phyloP scores from a whole-genome alignment of 371 early-diverging fungal species.

The Mortierella polycephala region DNA sequence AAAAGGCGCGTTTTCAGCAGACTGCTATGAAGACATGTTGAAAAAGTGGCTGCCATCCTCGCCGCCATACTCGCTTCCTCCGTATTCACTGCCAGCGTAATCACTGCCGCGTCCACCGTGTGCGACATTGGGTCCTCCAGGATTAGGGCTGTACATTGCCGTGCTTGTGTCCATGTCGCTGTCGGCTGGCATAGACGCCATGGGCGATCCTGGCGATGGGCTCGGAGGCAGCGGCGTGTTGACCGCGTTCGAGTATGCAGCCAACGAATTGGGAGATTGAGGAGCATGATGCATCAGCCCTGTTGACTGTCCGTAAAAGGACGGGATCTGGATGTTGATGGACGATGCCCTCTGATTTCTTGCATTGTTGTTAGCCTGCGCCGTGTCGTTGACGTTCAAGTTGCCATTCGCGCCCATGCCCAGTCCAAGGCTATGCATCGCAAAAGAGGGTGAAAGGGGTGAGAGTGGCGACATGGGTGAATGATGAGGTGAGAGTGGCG shows the following conservation, averaged over 20 bases:
- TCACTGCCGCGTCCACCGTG: slow-evolving; percentile 30
- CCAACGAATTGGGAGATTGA: slow-evolving; percentile 55
- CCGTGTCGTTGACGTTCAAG: slow-evolving; percentile 23
- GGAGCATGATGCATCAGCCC: slow-evolving; percentile 49
- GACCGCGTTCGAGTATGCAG: slow-evolving; percentile 54
- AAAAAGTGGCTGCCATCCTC: slow-evolving; percentile 42
- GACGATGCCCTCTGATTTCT: slow-evolving; percentile 32
- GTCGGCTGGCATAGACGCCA: slow-evolving; percentile 54
- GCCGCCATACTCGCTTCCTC: slow-evolving; percentile 52
- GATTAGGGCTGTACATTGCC: slow-evolving; percentile 52
- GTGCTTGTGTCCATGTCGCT: slow-evolving; percentile 57
- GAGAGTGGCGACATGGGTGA: slow-evolving; percentile 49
- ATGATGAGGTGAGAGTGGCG: slow-evolving; percentile 38
- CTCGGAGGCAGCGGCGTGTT: slow-evolving; percentile 61
- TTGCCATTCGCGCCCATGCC: slow-evolving; percentile 33
- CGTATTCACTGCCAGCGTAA: slow-evolving; percentile 50
- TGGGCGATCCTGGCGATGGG: slow-evolving; percentile 59
- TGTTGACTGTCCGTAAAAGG: slow-evolving; percentile 28
- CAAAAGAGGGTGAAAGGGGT: slow-evolving; percentile 46
- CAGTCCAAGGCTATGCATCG: slow-evolving; percentile 47
- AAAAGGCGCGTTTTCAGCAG: no score
- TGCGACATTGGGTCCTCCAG: slow-evolving; percentile 44
- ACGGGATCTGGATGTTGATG: slow-evolving; percentile 45
- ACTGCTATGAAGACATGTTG: slow-evolving; percentile 28
- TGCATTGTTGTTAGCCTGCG: slow-evolving; percentile 11